A percentile compares a stretch with the other conserved stretches of the same genome.
Conservation (phyloP, 2,329 filamentous ascomycete species). For the Passalora sequoiae region DNA sequence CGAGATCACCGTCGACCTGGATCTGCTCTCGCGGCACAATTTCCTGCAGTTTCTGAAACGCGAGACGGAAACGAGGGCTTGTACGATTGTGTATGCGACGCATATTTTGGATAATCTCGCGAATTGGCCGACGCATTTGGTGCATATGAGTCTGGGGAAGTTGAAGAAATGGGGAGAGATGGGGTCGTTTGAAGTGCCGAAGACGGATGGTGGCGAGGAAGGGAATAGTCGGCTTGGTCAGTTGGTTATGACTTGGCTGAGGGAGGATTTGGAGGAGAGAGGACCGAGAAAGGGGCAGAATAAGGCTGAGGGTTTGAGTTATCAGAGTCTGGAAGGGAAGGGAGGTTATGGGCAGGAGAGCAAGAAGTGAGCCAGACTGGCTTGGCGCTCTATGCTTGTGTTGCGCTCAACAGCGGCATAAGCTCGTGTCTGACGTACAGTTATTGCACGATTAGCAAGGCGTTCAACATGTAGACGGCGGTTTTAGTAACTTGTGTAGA, state of each 20-base stretch:
- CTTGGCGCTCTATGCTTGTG: too few relatives aligned
- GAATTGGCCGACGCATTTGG: constrained; percentile 89
- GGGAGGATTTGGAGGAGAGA: constrained; percentile 69
- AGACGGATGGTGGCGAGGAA: constrained; percentile 44
- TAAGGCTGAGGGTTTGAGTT: constrained; percentile 61
- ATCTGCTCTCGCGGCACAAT: constrained; percentile 75
- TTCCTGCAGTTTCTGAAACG: constrained; percentile 81
- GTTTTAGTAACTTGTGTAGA: too few relatives aligned
- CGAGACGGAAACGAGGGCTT: constrained; percentile 76
- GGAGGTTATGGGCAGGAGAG: constrained; percentile 61
- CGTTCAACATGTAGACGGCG: constrained; percentile 5
- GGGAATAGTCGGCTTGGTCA: constrained; percentile 84
- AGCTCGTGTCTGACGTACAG: background rate
- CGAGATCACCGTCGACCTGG: constrained; percentile 94
- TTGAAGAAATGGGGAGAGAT: constrained; percentile 82
- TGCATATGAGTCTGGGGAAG: constrained; percentile 86
- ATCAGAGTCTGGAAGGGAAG: constrained; percentile 53
- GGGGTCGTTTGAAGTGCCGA: constrained; percentile 59
- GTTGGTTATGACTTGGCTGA: constrained; percentile 82
- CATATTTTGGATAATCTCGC: constrained; percentile 95
- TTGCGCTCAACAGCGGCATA: constrained; percentile 5
- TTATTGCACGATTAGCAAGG: constrained; percentile 4
- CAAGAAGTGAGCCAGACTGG: constrained; percentile 26
- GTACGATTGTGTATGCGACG: constrained; percentile 94
- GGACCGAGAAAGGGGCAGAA: constrained; percentile 63